phyloP scores from a whole-genome alignment of 768 basidiomycete species.

The Phylloporus sp. region DNA sequence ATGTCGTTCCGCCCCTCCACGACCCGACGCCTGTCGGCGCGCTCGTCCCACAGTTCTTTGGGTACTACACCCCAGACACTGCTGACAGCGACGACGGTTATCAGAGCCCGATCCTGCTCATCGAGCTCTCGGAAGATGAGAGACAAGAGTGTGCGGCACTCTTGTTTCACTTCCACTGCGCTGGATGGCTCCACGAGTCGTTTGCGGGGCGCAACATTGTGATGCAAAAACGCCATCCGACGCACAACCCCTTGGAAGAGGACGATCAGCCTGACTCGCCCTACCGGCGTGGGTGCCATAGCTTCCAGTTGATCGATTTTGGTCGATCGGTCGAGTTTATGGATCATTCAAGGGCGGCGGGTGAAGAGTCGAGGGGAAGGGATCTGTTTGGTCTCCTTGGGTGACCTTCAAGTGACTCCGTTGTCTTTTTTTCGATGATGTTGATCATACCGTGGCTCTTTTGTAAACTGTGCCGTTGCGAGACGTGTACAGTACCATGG shows the following conservation, averaged over 20 bases:
- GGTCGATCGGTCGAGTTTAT: constrained; percentile 31
- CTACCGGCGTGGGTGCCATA: background rate
- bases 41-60: constrained; percentile 60
- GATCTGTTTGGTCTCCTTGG: constrained; percentile 1
- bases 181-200: constrained; percentile 38
- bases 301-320: constrained; percentile 49
- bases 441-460: too few species aligned
- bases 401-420: too few species aligned
- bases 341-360: background rate
- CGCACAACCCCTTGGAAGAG: constrained; percentile 14
- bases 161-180: constrained; percentile 38
- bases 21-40: constrained; percentile 48
- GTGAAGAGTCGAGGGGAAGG: background rate
- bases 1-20: constrained; percentile 27
- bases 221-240: constrained; percentile 39
- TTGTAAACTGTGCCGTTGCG: too few species aligned
- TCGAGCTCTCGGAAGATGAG: constrained; percentile 34
- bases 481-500: too few species aligned
- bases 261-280: background rate
- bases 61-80: constrained; percentile 41
- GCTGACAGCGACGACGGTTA: constrained; percentile 8
- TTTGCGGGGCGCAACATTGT: constrained; percentile 42
- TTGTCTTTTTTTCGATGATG: too few species aligned
- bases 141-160: constrained; percentile 36
- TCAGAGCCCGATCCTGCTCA: constrained; percentile 9